Conservation (phyloP, 2,329 filamentous ascomycete species). For the Penicillium expansum region DNA sequence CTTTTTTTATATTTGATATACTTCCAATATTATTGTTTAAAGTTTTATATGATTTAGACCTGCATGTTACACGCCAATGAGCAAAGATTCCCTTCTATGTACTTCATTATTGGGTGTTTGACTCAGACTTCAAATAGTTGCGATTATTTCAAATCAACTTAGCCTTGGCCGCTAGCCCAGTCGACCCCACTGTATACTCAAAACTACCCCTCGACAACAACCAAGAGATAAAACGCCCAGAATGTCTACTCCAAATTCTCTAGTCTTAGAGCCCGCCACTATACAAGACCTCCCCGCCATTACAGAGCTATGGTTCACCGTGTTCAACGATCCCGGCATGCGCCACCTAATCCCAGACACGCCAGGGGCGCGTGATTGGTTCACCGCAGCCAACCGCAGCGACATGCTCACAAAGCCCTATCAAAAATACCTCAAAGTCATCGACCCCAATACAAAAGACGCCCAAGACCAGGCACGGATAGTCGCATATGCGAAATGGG, state of each 20-base stretch:
- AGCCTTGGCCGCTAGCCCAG: not conserved
- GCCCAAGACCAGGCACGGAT: constrained; percentile 15
- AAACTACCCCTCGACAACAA: not conserved
- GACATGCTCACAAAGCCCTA: constrained; percentile 27
- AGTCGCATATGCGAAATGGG: constrained; percentile 33
- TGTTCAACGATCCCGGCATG: constrained; percentile 24
- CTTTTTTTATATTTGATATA: not conserved
- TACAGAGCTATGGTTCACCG: constrained; percentile 25
- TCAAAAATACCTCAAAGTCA: constrained; percentile 28
- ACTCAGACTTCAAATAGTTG: not conserved
- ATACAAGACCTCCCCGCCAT: constrained; percentile 25
- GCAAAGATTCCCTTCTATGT: not conserved
- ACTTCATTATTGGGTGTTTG: not conserved
- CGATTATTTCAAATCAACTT: not conserved
- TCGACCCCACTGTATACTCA: not conserved
- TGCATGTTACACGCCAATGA: not conserved
- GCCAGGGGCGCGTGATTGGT: constrained; percentile 28
- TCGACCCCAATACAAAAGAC: constrained; percentile 18
- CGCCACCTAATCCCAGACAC: constrained; percentile 28
- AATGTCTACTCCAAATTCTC: not conserved
- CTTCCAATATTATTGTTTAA: not conserved
- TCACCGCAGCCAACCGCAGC: constrained; percentile 18
- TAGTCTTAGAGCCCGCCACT: constrained; percentile 16
- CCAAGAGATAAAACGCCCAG: not conserved
- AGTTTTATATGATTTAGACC: not conserved